Conservation (phyloP, 192 early-diverging fungal species). For the Backusella westeae region DNA sequence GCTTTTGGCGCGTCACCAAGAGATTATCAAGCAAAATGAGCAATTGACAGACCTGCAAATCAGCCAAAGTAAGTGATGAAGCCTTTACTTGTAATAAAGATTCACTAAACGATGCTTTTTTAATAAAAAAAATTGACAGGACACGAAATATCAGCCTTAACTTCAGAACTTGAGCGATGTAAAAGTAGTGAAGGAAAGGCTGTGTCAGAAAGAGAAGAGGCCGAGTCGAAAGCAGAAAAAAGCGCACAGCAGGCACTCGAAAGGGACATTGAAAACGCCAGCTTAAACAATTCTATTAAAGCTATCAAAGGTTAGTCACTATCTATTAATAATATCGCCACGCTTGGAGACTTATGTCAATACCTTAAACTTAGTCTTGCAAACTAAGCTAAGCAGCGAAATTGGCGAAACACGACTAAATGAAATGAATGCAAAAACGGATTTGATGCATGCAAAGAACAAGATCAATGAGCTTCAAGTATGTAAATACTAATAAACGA, state of each 20-base stretch:
- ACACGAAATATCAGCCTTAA: background rate
- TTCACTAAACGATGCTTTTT: background rate
- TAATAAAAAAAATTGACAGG: background rate
- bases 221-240: background rate
- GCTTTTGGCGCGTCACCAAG: background rate
- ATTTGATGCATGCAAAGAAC: background rate
- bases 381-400: background rate
- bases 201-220: background rate
- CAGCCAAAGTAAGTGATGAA: background rate
- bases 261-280: background rate
- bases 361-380: background rate
- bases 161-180: background rate
- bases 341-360: background rate
- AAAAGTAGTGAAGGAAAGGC: background rate
- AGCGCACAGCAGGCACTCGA: background rate
- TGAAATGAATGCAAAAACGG: background rate
- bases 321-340: background rate
- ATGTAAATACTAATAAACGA: background rate
- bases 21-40: background rate
- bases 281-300: background rate
- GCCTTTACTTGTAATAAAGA: background rate
- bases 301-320: background rate
- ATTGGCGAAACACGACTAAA: background rate
- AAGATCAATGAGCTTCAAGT: background rate
- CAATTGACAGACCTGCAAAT: background rate